phyloP scores from a whole-genome alignment of 2,329 filamentous ascomycete species.

The Aspergillus bombycis region DNA sequence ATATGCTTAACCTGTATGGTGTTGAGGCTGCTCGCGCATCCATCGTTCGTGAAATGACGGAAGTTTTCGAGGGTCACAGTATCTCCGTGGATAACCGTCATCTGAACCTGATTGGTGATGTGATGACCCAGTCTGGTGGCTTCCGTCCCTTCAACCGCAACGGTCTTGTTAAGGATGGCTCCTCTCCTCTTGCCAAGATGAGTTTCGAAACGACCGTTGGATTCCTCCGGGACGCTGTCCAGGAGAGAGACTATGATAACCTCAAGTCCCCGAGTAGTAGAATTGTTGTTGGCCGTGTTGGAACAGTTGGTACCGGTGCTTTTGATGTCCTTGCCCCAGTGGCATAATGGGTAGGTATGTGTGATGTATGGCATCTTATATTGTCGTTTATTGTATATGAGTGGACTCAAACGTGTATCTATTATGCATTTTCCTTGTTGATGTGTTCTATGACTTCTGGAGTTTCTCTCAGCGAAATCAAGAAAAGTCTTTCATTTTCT shows the following conservation, averaged over 20 bases:
- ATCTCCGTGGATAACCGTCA: slow-evolving; percentile 92
- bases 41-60: slow-evolving; percentile 83
- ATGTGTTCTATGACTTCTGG: slow-evolving; percentile 42
- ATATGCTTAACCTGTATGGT: slow-evolving; percentile 83
- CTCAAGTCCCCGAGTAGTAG: slow-evolving; percentile 81
- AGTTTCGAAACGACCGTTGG: slow-evolving; percentile 97
- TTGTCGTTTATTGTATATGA: slow-evolving; percentile 23
- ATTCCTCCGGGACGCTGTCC: slow-evolving; percentile 88
- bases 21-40: slow-evolving; percentile 88
- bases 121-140: slow-evolving; percentile 91
- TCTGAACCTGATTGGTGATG: slow-evolving; percentile 92
- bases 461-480: slow-evolving; percentile 41
- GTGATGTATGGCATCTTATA: slow-evolving; percentile 15
- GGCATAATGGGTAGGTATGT: slow-evolving; percentile 34
- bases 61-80: slow-evolving; percentile 86
- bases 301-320: slow-evolving; percentile 82
- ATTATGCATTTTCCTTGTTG: slow-evolving; percentile 30
- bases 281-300: slow-evolving; percentile 83
- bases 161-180: slow-evolving; percentile 75
- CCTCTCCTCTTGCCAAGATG: slow-evolving; percentile 97
- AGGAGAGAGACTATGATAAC: slow-evolving; percentile 89
- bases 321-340: slow-evolving; percentile 78
- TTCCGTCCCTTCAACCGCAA: slow-evolving; percentile 93
- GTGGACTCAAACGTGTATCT: slow-evolving; percentile 26
- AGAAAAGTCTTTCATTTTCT: slow-evolving; percentile 37